Evolutionary conservation across 768 basidiomycete species (phyloP).

Genomic region (Leucocoprinus leucothites): DNA sequence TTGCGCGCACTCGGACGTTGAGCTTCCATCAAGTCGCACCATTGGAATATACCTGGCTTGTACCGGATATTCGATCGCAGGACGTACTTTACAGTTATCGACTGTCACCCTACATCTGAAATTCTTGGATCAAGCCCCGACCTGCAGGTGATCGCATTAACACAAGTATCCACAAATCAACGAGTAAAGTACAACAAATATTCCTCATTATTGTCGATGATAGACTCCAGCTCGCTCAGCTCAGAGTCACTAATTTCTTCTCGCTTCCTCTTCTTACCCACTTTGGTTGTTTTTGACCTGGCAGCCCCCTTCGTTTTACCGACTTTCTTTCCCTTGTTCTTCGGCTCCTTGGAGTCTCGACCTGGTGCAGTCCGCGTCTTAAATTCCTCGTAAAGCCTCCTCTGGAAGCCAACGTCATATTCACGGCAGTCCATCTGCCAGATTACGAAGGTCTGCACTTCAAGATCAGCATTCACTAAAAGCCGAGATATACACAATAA

Average conservation of each 20-base stretch:
- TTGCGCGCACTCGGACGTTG: too few species aligned
- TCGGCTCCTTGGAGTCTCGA: not conserved
- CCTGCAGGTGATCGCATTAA: too few species aligned
- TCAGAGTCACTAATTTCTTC: not conserved
- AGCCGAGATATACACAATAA: too few species aligned
- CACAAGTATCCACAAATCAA: too few species aligned
- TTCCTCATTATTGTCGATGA: not conserved
- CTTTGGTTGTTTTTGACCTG: not conserved
- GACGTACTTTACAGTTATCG: too few species aligned
- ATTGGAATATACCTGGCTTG: too few species aligned
- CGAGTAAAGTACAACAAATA: too few species aligned
- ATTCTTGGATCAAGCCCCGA: too few species aligned
- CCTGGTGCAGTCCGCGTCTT: constrained; percentile 10
- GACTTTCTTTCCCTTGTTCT: not conserved
- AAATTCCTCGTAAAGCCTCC: constrained; percentile 8
- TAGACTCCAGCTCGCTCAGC: not conserved
- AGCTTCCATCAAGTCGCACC: too few species aligned
- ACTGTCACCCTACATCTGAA: too few species aligned
- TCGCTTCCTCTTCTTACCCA: not conserved
- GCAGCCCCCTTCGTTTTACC: not conserved
- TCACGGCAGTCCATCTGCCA: constrained; percentile 20
- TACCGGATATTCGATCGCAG: too few species aligned
- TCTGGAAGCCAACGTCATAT: constrained; percentile 18
- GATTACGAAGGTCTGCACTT: constrained; percentile 12
- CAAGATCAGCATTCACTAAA: too few species aligned